Evolutionary conservation across 345 rosid species (phyloP).

Genomic region (Rubroshorea leprosula): DNA sequence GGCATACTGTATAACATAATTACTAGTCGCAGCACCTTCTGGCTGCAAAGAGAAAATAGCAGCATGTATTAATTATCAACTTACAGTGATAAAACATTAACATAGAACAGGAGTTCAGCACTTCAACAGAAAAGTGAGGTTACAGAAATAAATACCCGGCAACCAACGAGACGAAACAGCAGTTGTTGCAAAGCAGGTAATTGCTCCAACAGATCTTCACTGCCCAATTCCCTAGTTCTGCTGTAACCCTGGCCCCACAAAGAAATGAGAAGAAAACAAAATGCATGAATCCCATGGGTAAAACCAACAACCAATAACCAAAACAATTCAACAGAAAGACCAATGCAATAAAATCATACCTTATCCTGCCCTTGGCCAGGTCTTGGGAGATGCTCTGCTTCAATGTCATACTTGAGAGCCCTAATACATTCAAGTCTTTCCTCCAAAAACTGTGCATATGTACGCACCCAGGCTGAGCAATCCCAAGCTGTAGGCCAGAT

Average conservation of each 20-base stretch:
- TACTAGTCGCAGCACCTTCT: conserved; percentile 88
- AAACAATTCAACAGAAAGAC: neutral
- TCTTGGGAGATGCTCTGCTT: conserved; percentile 86
- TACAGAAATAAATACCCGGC: conserved; percentile 52
- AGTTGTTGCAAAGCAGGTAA: conserved; percentile 87
- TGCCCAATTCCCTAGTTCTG: conserved; percentile 78
- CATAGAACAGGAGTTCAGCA: neutral
- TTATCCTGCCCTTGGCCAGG: conserved; percentile 79
- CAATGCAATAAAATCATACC: conserved; percentile 30
- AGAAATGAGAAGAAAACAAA: conserved; percentile 11
- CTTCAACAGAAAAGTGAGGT: conserved; percentile 4
- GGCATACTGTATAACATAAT: conserved; percentile 90
- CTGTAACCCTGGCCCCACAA: conserved; percentile 68
- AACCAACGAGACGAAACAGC: conserved; percentile 87
- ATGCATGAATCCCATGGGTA: conserved; percentile 3
- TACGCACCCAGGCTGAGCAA: conserved; percentile 99
- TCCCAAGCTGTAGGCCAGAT: conserved; percentile 72
- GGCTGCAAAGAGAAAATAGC: conserved; percentile 51
- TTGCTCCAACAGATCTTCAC: conserved; percentile 84
- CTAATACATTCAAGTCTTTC: conserved; percentile 94
- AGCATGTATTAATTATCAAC: conserved; percentile 13
- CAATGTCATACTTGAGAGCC: conserved; percentile 85
- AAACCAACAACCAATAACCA: neutral
- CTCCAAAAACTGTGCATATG: conserved; percentile 90
- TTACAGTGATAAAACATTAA: neutral